A percentile compares a stretch with the other conserved stretches of the same genome.
phyloP scores from a whole-genome alignment of 2,329 filamentous ascomycete species.

The Calonectria crousiana region DNA sequence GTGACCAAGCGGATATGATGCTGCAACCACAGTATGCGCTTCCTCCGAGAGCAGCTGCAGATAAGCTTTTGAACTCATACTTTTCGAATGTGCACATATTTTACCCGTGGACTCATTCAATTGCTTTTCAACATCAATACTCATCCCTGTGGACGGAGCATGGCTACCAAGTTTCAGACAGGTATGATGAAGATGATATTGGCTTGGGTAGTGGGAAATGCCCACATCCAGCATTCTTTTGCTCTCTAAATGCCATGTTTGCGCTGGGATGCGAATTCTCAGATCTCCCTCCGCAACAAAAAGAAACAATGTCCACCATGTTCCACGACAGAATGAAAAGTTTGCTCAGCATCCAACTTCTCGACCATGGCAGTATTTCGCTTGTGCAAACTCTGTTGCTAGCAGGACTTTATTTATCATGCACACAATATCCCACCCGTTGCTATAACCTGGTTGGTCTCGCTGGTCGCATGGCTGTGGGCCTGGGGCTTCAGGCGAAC shows the following conservation, averaged over 20 bases:
- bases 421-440: constrained; percentile 14
- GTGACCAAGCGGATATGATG: neutral
- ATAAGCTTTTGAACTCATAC: neutral
- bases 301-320: neutral
- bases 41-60: constrained; percentile 1
- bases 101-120: constrained; percentile 18
- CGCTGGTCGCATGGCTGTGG: constrained; percentile 12
- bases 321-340: constrained; percentile 3
- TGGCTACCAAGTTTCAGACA: neutral
- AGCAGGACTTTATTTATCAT: neutral
- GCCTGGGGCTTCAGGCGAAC: constrained; percentile 4
- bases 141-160: neutral
- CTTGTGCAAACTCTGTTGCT: constrained; percentile 11
- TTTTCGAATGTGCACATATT: constrained; percentile 16
- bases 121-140: neutral
- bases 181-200: neutral
- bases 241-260: constrained; percentile 17
- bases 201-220: constrained; percentile 1
- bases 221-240: neutral
- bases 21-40: constrained; percentile 10
- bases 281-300: neutral
- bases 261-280: constrained; percentile 18
- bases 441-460: constrained; percentile 17
- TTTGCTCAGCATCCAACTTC: neutral
- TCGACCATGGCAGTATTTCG: constrained; percentile 1